A percentile compares a stretch with the other conserved stretches of the same genome.
phyloP scores from a whole-genome alignment of 345 rosid species.

The Orychophragmus violaceus region DNA sequence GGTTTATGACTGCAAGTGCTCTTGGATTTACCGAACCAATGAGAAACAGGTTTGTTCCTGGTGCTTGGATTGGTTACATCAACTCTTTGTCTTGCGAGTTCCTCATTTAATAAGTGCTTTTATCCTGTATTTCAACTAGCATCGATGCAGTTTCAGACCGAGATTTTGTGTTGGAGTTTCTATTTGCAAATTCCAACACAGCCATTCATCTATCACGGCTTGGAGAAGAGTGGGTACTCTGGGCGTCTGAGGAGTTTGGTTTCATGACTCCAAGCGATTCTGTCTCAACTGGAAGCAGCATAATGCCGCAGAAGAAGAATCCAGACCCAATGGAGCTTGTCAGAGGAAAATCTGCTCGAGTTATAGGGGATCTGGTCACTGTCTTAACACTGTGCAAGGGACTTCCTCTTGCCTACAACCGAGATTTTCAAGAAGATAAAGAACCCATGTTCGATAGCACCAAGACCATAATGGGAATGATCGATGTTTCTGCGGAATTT shows the following conservation, averaged over 20 bases:
- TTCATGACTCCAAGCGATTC: constrained; percentile 83
- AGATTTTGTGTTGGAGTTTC: constrained; percentile 83
- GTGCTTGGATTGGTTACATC: background rate
- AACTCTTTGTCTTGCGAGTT: background rate
- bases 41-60: constrained; percentile 72
- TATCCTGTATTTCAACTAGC: constrained; percentile 28
- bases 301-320: constrained; percentile 99
- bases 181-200: constrained; percentile 65
- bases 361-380: constrained; percentile 74
- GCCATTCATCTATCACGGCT: constrained; percentile 86
- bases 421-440: constrained; percentile 98
- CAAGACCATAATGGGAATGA: constrained; percentile 78
- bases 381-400: constrained; percentile 91
- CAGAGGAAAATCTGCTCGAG: constrained; percentile 87
- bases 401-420: constrained; percentile 91
- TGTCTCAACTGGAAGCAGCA: constrained; percentile 93
- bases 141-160: constrained; percentile 97
- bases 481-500: constrained; percentile 89
- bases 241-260: constrained; percentile 99
- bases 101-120: background rate
- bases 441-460: constrained; percentile 90
- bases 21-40: constrained; percentile 80
- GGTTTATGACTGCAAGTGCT: constrained; percentile 73
- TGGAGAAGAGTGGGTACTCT: constrained; percentile 97
- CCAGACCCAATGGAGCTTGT: constrained; percentile 99